phyloP scores from a whole-genome alignment of 768 basidiomycete species.

The Heimioporus sp. region DNA sequence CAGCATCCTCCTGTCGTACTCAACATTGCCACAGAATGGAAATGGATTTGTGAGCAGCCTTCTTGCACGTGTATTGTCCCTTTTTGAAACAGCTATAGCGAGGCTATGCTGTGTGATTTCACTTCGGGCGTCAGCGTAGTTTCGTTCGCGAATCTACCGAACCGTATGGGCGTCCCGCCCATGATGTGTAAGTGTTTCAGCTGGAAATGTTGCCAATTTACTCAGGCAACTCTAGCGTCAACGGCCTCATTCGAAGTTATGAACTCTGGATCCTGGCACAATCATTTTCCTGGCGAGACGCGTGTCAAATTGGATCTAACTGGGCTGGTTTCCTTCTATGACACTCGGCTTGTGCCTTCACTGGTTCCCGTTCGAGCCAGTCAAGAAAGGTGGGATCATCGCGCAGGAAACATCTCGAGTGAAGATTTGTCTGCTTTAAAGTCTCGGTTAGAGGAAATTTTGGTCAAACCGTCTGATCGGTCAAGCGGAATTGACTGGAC shows the following conservation, averaged over 20 bases:
- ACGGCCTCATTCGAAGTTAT: slow-evolving; percentile 8
- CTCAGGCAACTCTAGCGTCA: background rate
- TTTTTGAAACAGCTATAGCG: slow-evolving; percentile 27
- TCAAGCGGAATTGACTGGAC: slow-evolving; percentile 34
- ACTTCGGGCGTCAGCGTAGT: slow-evolving; percentile 36
- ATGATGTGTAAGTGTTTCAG: background rate
- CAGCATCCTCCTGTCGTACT: background rate
- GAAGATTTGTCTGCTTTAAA: slow-evolving; percentile 4
- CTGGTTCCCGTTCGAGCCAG: slow-evolving; percentile 3
- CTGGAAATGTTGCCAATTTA: background rate
- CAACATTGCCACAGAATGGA: slow-evolving; percentile 39
- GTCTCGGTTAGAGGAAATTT: background rate
- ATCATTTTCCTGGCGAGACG: slow-evolving; percentile 20
- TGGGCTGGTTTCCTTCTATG: slow-evolving; percentile 6
- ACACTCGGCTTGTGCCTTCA: slow-evolving; percentile 9
- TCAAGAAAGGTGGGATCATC: slow-evolving; percentile 16
- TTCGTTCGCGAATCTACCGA: slow-evolving; percentile 37
- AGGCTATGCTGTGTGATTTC: slow-evolving; percentile 51
- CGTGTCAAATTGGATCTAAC: slow-evolving; percentile 14
- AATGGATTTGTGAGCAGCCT: slow-evolving; percentile 42
- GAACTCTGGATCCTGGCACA: slow-evolving; percentile 17
- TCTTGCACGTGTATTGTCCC: slow-evolving; percentile 7
- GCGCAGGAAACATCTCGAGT: slow-evolving; percentile 9
- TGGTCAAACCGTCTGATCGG: background rate
- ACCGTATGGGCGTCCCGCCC: background rate